Conservation (phyloP, 2,329 filamentous ascomycete genomes). For the Exophiala oligosperma region DNA sequence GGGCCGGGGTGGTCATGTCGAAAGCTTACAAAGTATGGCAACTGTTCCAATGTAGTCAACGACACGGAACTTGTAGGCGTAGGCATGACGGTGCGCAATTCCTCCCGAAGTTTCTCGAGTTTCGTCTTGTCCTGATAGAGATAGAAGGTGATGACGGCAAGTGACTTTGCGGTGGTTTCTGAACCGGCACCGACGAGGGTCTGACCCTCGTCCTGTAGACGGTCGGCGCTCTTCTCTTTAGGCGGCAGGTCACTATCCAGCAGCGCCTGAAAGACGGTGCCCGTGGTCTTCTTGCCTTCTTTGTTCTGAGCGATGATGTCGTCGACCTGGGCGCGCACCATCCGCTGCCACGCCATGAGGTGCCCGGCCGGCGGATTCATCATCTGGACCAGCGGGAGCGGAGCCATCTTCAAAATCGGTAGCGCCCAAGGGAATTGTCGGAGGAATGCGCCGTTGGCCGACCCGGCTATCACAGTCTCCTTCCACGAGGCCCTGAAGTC, state of each 20-base stretch:
- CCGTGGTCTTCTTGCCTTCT: slow-evolving; percentile 1
- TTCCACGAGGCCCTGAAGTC: slow-evolving; percentile 11
- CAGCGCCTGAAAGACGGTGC: slow-evolving; percentile 10
- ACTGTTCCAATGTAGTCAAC: slow-evolving; percentile 29
- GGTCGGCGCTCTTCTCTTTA: slow-evolving; percentile 32
- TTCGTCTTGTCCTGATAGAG: slow-evolving; percentile 12
- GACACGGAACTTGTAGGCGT: slow-evolving; percentile 4
- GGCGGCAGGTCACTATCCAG: slow-evolving; percentile 28
- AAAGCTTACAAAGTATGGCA: slow-evolving; percentile 31
- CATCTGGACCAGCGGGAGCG: slow-evolving; percentile 12
- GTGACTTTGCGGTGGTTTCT: slow-evolving; percentile 29
- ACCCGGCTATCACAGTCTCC: slow-evolving; percentile 9
- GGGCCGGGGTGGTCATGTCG: too few species aligned
- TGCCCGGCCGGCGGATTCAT: slow-evolving; percentile 11
- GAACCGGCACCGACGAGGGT: slow-evolving; percentile 36
- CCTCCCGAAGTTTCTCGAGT: slow-evolving; percentile 10
- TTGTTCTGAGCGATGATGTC: slow-evolving; percentile 10
- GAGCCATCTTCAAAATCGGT: slow-evolving; percentile 11
- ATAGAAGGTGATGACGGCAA: slow-evolving; percentile 21
- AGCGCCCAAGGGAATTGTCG: slow-evolving; percentile 19
- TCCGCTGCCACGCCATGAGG: slow-evolving; percentile 9
- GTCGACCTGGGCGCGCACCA: slow-evolving; percentile 5
- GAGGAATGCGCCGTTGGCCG: slow-evolving; percentile 8
- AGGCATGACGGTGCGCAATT: slow-evolving; percentile 20
- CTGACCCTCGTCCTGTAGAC: slow-evolving; percentile 36